Evolutionary conservation across 768 basidiomycete genomes (phyloP).

Genomic region (Cystobasidium tubakii): DNA sequence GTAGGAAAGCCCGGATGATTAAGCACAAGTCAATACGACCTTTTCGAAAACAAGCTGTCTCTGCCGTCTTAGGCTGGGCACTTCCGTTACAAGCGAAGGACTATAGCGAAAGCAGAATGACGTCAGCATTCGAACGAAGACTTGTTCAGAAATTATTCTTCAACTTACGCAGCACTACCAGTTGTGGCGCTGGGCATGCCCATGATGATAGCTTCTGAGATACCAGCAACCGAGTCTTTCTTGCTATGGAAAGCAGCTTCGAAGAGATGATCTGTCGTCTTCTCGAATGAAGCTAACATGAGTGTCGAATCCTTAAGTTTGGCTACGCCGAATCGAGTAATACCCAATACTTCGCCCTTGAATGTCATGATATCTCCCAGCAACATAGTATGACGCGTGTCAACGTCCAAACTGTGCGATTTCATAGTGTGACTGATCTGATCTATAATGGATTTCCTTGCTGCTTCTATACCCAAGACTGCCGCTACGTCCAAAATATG

Average conservation of each 20-base stretch:
- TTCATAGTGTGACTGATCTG: constrained; percentile 97
- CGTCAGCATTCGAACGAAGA: constrained; percentile 19
- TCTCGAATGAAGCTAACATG: constrained; percentile 98
- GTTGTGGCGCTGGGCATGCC: constrained; percentile 45
- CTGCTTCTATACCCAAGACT: constrained; percentile 97
- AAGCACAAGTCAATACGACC: not conserved
- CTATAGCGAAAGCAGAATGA: constrained; percentile 39
- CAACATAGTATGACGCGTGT: constrained; percentile 96
- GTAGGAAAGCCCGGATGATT: not conserved
- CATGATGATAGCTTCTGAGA: constrained; percentile 98
- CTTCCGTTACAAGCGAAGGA: constrained; percentile 50
- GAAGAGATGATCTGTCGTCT: constrained; percentile 98
- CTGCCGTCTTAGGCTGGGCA: constrained; percentile 47
- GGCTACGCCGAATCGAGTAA: constrained; percentile 96
- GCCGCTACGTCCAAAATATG: constrained; percentile 93
- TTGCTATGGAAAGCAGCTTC: constrained; percentile 95
- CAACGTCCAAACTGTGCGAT: constrained; percentile 95
- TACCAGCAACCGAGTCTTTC: constrained; percentile 87
- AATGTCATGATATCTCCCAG: constrained; percentile 98
- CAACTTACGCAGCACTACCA: constrained; percentile 48
- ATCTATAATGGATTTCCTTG: constrained; percentile 85
- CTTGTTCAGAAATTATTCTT: constrained; percentile 2
- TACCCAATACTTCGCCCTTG: constrained; percentile 97
- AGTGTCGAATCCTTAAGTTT: constrained; percentile 99
- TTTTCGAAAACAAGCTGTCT: constrained; percentile 51